Evolutionary conservation across 129 eudicot genomes (phyloP).

Genomic region (Heracleum sosnowskyi): DNA sequence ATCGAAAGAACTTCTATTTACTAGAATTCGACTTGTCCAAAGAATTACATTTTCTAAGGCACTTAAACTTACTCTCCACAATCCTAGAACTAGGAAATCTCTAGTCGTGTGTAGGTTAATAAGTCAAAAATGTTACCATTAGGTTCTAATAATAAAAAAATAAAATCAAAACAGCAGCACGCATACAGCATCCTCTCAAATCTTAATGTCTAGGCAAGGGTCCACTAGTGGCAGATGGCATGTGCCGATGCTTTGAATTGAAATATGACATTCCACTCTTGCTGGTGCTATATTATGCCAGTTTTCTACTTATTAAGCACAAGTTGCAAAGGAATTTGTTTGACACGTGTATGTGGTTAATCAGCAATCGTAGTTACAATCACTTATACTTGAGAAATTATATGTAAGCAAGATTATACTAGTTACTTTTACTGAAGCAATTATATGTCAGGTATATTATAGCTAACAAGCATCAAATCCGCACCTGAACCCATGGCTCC

Average conservation of each 20-base stretch:
- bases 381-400: conserved; percentile 3
- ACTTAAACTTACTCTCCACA: not conserved
- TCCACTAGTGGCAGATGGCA: not conserved
- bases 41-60: not conserved
- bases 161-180: not conserved
- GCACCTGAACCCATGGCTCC: conserved; percentile 98
- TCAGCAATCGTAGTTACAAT: no score
- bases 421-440: conserved; percentile 1
- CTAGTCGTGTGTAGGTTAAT: not conserved
- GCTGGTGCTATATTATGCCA: not conserved
- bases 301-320: not conserved
- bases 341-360: not conserved
- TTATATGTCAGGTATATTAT: not conserved
- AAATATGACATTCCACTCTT: not conserved
- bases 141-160: not conserved
- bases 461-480: conserved; percentile 4
- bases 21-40: not conserved
- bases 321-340: not conserved
- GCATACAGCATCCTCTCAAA: no score
- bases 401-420: not conserved
- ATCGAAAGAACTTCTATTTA: not conserved
- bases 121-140: not conserved
- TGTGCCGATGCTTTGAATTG: not conserved
- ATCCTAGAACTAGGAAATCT: not conserved
- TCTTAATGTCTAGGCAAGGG: no score